A percentile compares a stretch with the other conserved stretches of the same genome.
phyloP scores from a whole-genome alignment of 73 alveolate genomes.

The Strombidium stylifer region DNA sequence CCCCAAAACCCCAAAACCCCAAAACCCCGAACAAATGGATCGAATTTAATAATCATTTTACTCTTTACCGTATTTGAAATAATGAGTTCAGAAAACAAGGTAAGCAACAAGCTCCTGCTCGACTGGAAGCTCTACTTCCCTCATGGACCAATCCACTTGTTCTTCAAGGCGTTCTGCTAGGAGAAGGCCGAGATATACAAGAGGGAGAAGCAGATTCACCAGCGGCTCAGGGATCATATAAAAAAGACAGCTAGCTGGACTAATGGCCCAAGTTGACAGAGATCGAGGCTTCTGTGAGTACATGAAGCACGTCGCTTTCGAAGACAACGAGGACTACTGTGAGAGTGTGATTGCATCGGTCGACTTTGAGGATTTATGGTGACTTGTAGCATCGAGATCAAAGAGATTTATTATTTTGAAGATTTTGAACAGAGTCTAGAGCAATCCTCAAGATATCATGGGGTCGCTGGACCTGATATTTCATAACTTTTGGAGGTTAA shows the following conservation, averaged over 20 bases:
- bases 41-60: too few species aligned
- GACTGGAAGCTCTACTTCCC: conserved; percentile 53
- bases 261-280: conserved; percentile 1
- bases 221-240: too few species aligned
- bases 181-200: conserved; percentile 16
- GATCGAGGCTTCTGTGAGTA: conserved; percentile 35
- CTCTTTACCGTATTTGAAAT: too few species aligned
- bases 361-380: too few species aligned
- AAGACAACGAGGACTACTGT: too few species aligned
- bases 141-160: conserved; percentile 43
- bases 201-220: too few species aligned
- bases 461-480: conserved; percentile 35
- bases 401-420: too few species aligned
- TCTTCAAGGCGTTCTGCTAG: conserved; percentile 44
- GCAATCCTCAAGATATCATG: conserved; percentile 49
- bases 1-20: too few species aligned
- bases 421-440: conserved; percentile 39
- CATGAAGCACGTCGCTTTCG: too few species aligned
- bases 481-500: conserved; percentile 21
- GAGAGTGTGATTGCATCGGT: too few species aligned
- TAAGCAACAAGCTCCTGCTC: conserved; percentile 16
- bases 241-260: too few species aligned
- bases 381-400: neutral
- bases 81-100: conserved; percentile 1
- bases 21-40: too few species aligned